Percentiles rank a stretch among this genome's conserved stretches.
Evolutionary conservation across 768 basidiomycete species (phyloP).

Genomic region (Leccinum uliginosum): DNA sequence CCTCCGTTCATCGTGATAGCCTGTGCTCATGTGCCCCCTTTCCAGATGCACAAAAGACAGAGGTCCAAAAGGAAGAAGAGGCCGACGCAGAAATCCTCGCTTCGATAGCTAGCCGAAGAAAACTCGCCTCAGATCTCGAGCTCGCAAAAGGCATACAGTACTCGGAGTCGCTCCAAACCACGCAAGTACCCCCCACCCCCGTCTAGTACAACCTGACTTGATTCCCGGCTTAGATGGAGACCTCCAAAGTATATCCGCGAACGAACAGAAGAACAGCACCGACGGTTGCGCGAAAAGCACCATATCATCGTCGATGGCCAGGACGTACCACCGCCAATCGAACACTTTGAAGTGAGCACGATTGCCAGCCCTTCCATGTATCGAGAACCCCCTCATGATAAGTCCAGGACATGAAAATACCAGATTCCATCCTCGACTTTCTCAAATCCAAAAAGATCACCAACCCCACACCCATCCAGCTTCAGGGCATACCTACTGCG

Average conservation of each 20-base stretch:
- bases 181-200: slow-evolving; percentile 43
- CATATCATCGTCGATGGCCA: slow-evolving; percentile 96
- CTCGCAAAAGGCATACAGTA: slow-evolving; percentile 91
- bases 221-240: slow-evolving; percentile 61
- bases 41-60: slow-evolving; percentile 82
- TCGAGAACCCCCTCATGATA: slow-evolving; percentile 12
- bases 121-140: slow-evolving; percentile 90
- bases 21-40: neutral
- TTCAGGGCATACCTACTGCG: slow-evolving; percentile 96
- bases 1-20: slow-evolving; percentile 16
- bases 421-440: slow-evolving; percentile 74
- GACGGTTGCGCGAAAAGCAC: slow-evolving; percentile 77
- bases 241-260: slow-evolving; percentile 82
- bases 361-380: neutral
- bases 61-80: slow-evolving; percentile 80
- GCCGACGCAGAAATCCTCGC: slow-evolving; percentile 87
- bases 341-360: slow-evolving; percentile 66
- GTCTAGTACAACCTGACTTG: neutral
- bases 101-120: slow-evolving; percentile 86
- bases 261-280: slow-evolving; percentile 62
- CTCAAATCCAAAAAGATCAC: slow-evolving; percentile 82
- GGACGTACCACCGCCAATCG: slow-evolving; percentile 89
- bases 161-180: slow-evolving; percentile 77
- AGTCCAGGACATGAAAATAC: slow-evolving; percentile 96
- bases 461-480: slow-evolving; percentile 90